Evolutionary conservation across 2,329 filamentous ascomycete genomes (phyloP).

Genomic region (Graphilbum sp.): DNA sequence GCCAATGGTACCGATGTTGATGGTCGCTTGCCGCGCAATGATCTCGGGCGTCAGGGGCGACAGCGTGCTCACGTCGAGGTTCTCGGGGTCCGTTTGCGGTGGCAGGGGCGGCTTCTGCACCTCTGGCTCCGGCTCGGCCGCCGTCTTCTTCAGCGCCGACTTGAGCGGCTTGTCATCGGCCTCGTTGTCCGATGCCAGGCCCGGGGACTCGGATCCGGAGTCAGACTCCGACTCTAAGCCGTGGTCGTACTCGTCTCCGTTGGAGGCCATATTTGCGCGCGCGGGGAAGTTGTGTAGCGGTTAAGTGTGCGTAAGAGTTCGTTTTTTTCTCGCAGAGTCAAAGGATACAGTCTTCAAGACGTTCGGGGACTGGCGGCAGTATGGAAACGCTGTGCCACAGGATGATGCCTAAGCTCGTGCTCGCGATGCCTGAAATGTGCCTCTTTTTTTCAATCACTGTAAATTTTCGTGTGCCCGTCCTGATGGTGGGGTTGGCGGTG

Average conservation of each 20-base stretch:
- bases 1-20: conserved; percentile 97
- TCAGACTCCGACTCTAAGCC: conserved; percentile 59
- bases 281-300: too few species aligned
- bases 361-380: background rate
- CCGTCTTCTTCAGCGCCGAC: conserved; percentile 69
- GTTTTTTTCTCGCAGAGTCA: too few species aligned
- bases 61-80: conserved; percentile 66
- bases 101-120: conserved; percentile 42
- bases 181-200: conserved; percentile 38
- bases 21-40: conserved; percentile 92
- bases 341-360: too few species aligned
- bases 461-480: background rate
- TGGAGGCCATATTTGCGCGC: conserved; percentile 29
- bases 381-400: too few species aligned
- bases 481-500: background rate
- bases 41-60: conserved; percentile 88
- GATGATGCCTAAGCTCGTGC: background rate
- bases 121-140: conserved; percentile 30
- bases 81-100: conserved; percentile 82
- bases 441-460: background rate
- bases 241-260: conserved; percentile 51
- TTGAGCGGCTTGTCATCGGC: conserved; percentile 53
- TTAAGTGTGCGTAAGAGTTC: background rate
- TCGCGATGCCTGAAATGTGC: background rate
- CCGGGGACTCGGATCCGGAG: conserved; percentile 44